Evolutionary conservation across 2,329 filamentous ascomycete species (phyloP).

Genomic region (Ceratocystis destructans): DNA sequence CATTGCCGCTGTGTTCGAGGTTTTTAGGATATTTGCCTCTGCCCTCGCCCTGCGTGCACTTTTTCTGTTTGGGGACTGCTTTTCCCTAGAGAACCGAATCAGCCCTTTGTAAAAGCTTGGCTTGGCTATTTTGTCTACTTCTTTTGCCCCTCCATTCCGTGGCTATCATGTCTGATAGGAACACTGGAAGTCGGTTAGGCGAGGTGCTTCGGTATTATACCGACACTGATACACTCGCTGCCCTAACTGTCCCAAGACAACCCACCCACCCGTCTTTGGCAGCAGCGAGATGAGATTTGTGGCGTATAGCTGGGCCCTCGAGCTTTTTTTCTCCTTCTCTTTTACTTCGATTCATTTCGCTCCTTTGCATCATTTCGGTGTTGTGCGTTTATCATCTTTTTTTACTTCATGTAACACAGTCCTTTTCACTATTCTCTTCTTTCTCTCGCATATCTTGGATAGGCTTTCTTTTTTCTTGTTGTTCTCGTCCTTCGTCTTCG

Average conservation of each 20-base stretch:
- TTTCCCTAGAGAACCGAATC: not conserved
- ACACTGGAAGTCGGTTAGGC: not conserved
- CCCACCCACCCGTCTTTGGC: too few relatives aligned
- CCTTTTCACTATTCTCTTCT: constrained; percentile 1
- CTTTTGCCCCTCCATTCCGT: not conserved
- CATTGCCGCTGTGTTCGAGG: not conserved
- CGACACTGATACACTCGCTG: too few relatives aligned
- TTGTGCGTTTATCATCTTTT: not conserved
- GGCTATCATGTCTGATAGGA: constrained; percentile 5
- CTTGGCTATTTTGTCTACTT: not conserved
- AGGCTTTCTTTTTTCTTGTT: constrained; percentile 2
- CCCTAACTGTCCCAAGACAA: too few relatives aligned
- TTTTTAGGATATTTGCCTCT: not conserved
- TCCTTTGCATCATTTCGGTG: constrained; percentile 9
- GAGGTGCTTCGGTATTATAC: not conserved
- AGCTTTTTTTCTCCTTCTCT: not conserved
- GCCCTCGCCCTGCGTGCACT: not conserved
- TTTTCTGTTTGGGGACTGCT: not conserved
- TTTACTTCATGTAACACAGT: constrained; percentile 4
- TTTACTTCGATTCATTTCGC: constrained; percentile 7
- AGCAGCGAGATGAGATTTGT: too few relatives aligned
- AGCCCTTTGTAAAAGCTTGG: not conserved
- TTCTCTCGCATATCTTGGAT: not conserved
- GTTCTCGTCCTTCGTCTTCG: too few relatives aligned
- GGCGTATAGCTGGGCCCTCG: too few relatives aligned